Percentiles rank a stretch among this genome's conserved stretches.
phyloP scores from a whole-genome alignment of 192 early-diverging fungal species.

The Chytriomyces sp. region DNA sequence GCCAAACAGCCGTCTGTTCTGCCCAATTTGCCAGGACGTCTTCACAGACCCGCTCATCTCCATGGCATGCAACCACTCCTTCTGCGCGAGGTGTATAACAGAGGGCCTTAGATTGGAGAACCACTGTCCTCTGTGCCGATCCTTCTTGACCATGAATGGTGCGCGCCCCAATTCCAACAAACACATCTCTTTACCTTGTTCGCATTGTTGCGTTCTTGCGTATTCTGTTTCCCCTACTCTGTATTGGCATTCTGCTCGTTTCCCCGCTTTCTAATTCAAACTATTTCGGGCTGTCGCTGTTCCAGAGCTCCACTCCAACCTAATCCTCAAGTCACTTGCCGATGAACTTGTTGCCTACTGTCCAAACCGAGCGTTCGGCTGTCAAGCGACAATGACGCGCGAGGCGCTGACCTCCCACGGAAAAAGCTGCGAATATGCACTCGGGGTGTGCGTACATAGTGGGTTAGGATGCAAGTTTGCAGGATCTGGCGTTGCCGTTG shows the following conservation, averaged over 20 bases:
- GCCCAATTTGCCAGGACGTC: conserved; percentile 58
- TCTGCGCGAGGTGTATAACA: conserved; percentile 62
- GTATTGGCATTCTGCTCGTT: too few relatives aligned
- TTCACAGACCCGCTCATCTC: conserved; percentile 64
- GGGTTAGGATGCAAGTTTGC: conserved; percentile 57
- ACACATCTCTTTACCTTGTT: neutral
- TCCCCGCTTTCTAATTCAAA: too few relatives aligned
- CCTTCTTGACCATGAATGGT: conserved; percentile 26
- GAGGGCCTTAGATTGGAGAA: conserved; percentile 59
- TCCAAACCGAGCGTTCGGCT: conserved; percentile 57
- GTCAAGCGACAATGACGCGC: conserved; percentile 49
- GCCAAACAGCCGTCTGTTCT: conserved; percentile 21
- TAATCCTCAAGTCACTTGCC: conserved; percentile 57
- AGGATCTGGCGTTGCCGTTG: conserved; percentile 33
- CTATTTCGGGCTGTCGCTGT: too few relatives aligned
- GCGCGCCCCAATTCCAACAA: neutral
- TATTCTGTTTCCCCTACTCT: too few relatives aligned
- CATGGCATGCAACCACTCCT: conserved; percentile 65
- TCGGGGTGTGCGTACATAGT: conserved; percentile 51
- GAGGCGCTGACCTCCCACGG: conserved; percentile 57
- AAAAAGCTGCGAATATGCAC: conserved; percentile 53
- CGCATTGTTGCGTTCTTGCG: too few relatives aligned
- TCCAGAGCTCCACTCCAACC: conserved; percentile 64
- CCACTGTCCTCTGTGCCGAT: conserved; percentile 65
- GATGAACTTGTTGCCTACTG: conserved; percentile 63